Conservation (phyloP, 2,329 filamentous ascomycete species). For the Cercospora sp. region DNA sequence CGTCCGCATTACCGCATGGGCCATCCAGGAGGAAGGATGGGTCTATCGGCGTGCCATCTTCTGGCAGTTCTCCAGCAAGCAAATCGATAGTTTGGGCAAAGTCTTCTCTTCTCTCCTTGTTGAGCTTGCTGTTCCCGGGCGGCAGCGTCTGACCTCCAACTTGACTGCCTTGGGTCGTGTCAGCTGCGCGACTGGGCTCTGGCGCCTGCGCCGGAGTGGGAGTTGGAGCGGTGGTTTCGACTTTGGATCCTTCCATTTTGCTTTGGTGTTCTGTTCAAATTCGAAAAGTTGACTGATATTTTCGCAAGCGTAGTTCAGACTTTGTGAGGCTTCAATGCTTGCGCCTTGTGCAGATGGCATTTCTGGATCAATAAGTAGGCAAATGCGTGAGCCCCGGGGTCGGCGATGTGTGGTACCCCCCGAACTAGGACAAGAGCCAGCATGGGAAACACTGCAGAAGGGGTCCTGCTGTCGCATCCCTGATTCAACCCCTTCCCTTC, state of each 20-base stretch:
- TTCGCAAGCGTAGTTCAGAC: background rate
- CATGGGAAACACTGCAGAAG: background rate
- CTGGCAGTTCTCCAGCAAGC: background rate
- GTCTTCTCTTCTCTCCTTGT: background rate
- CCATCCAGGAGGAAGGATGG: background rate
- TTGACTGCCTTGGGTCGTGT: background rate
- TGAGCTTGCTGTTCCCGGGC: background rate
- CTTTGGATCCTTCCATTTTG: background rate
- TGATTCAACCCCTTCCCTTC: background rate
- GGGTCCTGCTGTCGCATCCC: background rate
- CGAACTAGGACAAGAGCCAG: background rate
- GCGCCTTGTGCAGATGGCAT: background rate
- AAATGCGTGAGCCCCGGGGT: background rate
- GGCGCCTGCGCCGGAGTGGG: background rate
- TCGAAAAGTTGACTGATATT: background rate
- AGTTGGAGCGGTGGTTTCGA: background rate
- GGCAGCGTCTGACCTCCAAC: background rate
- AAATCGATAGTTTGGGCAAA: background rate
- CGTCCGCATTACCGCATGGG: background rate
- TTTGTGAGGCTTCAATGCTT: background rate
- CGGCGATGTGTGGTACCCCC: background rate
- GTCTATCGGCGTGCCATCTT: background rate
- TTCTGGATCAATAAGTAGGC: background rate
- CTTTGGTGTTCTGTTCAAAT: background rate
- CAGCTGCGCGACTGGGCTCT: background rate